These are phyloP conservation scores for Colletotrichum incanum DNA, from an alignment of 2,329 filamentous ascomycete genomes.

Conservation along the genomic window DNA sequence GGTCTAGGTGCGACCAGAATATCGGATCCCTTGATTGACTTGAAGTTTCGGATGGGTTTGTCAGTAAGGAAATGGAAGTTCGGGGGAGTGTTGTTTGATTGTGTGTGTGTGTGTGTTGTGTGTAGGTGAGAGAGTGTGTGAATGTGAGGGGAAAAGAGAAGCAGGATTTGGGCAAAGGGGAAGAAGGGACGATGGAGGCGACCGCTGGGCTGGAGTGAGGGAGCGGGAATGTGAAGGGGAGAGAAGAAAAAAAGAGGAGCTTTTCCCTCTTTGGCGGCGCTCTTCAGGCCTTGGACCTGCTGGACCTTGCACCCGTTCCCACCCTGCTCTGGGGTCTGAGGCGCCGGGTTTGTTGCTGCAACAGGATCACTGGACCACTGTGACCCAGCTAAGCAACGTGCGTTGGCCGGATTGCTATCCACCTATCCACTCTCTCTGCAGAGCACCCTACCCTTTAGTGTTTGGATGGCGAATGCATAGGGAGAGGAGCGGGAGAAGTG, in stretches of 20 bases:
- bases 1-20: constrained; percentile 39
- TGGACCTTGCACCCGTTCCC: constrained; percentile 14
- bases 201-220: constrained; percentile 17
- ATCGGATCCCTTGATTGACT: constrained; percentile 8
- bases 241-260: constrained; percentile 17
- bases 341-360: constrained; percentile 15
- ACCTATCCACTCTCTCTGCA: constrained; percentile 17
- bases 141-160: constrained; percentile 43
- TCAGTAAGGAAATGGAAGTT: constrained; percentile 1
- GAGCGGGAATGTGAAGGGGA: constrained; percentile 33
- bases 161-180: constrained; percentile 34
- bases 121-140: constrained; percentile 30
- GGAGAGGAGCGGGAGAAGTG: neutral
- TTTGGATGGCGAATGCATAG: neutral
- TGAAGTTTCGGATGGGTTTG: constrained; percentile 13
- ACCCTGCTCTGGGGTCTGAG: constrained; percentile 7
- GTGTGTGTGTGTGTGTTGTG: constrained; percentile 15
- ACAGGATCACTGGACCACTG: constrained; percentile 28
- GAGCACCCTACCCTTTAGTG: neutral
- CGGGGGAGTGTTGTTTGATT: constrained; percentile 19
- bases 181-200: constrained; percentile 22
- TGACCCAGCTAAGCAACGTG: constrained; percentile 38
- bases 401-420: constrained; percentile 32
- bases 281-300: constrained; percentile 16
- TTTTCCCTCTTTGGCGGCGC: constrained; percentile 28